phyloP scores from a whole-genome alignment of 768 basidiomycete species.

The Lyophyllum decastes region DNA sequence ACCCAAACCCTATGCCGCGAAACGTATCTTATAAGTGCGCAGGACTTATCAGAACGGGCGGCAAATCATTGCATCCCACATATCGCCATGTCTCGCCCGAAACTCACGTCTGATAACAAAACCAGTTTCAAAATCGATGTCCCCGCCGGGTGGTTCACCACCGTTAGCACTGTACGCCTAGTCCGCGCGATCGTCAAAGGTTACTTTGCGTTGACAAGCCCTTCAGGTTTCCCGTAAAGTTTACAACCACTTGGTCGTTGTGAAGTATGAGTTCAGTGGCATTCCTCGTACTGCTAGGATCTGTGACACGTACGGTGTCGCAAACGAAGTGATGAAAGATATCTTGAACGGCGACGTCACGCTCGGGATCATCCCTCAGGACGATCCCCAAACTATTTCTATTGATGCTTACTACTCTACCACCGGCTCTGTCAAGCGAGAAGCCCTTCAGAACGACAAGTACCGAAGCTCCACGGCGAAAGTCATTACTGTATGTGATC shows the following conservation, averaged over 20 bases:
- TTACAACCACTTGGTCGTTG: slow-evolving; percentile 4
- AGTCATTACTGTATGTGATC: neutral
- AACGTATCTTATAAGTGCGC: neutral
- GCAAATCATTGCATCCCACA: neutral
- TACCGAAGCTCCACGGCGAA: slow-evolving; percentile 6
- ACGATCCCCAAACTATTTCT: neutral
- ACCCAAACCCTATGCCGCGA: neutral
- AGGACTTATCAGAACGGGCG: neutral
- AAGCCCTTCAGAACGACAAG: neutral
- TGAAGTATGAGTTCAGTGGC: neutral
- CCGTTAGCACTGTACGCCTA: slow-evolving; percentile 6
- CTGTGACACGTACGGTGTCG: neutral
- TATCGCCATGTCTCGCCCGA: slow-evolving; percentile 8
- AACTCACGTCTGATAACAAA: slow-evolving; percentile 1
- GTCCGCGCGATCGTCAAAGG: neutral
- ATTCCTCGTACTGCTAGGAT: neutral
- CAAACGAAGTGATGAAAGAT: slow-evolving; percentile 6
- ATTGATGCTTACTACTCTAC: slow-evolving; percentile 5
- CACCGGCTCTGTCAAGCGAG: neutral
- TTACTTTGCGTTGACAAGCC: neutral
- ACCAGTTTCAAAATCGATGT: slow-evolving; percentile 8
- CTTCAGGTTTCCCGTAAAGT: slow-evolving; percentile 7
- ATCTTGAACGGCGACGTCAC: neutral
- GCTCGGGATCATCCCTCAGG: slow-evolving; percentile 4
- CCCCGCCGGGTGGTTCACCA: slow-evolving; percentile 12